Base-by-base conservation (phyloP, 2,329 filamentous ascomycete species). In the Xylariaceae sp. region DNA sequence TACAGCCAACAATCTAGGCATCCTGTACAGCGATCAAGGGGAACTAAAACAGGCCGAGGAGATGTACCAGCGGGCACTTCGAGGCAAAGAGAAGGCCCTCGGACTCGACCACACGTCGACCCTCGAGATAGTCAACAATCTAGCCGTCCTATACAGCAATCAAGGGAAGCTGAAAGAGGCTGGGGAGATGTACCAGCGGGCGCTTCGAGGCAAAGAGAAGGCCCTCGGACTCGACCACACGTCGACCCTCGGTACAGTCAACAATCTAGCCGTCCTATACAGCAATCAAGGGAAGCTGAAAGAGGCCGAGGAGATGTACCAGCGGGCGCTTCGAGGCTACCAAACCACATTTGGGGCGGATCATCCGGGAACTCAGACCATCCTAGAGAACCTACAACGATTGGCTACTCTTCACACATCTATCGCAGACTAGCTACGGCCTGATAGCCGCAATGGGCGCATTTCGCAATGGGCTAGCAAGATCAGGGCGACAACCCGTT, bases 1-100 rank as follows among this genome's bases (percentile, higher is more conserved):
- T 5, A 16, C 43, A 23, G 28, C 53, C 4, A 2, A n/a, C 16
- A 14, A 28, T 21, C 26, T 53, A 36, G 37, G 29, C 3, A 5
- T 2, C 12, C 7, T 46, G 9, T 55, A 47, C 34, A 1, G 1
- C 3, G 5, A 34, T 3, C 48, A 48, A 41, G 68, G 65, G 49
- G 67, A 61, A 34, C 44, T 67, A 14, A 19, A 61, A 6, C 60
- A 71, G 24, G 63, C 68, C 8, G 65, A 73, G 56, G 49, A 56
- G 1, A 72, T 73, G 64, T 73, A 65, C 24, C 4, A 60, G 9
- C 67, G 66, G 49, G 70, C 66, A 44, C 57, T 74, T 3, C 44
- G 65, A 63, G 65, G 69, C 17, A 17, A n/a, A 2, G 26, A 56
- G 14, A 48, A 48, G n/a, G 26, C 39, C 6, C 6, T 36, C 4